These are phyloP conservation scores for Annona squamosa DNA, from an alignment of 164 flowering plant species.

Conservation along the genomic window DNA sequence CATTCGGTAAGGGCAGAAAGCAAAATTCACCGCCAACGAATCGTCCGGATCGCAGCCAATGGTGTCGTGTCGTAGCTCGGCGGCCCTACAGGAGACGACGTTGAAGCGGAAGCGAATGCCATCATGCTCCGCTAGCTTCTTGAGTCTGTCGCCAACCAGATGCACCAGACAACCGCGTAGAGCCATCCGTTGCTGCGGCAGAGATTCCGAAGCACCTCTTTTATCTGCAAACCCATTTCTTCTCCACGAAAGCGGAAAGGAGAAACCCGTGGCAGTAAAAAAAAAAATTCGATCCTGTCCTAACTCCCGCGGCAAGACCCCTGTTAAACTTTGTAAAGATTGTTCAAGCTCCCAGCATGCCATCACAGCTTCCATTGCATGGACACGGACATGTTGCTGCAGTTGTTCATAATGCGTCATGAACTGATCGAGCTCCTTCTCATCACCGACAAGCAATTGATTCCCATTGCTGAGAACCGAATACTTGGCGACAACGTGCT, in stretches of 20 bases:
- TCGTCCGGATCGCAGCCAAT: slow-evolving; percentile 49
- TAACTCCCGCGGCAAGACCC: slow-evolving; percentile 38
- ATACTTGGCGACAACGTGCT: too few species aligned
- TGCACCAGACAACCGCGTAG: slow-evolving; percentile 77
- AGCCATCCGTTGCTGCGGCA: slow-evolving; percentile 66
- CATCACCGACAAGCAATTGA: too few species aligned
- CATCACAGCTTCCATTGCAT: too few species aligned
- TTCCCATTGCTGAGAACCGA: too few species aligned
- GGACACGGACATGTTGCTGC: too few species aligned
- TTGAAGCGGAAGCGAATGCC: slow-evolving; percentile 39
- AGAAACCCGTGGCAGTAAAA: background rate
- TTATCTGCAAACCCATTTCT: slow-evolving; percentile 25
- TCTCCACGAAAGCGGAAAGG: slow-evolving; percentile 5
- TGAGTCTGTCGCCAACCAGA: slow-evolving; percentile 45
- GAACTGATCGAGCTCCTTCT: too few species aligned
- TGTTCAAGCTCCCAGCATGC: too few species aligned
- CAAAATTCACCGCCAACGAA: slow-evolving; percentile 68
- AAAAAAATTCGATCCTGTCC: slow-evolving; percentile 1
- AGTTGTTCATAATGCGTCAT: too few species aligned
- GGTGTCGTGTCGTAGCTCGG: slow-evolving; percentile 42
- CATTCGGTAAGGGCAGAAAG: slow-evolving; percentile 46
- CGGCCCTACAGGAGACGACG: slow-evolving; percentile 16
- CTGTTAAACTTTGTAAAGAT: slow-evolving; percentile 18
- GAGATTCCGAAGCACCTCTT: slow-evolving; percentile 39
- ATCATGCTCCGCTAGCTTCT: slow-evolving; percentile 30